phyloP scores from a whole-genome alignment of 1,139 yeast species.

The Pichia sp. region DNA sequence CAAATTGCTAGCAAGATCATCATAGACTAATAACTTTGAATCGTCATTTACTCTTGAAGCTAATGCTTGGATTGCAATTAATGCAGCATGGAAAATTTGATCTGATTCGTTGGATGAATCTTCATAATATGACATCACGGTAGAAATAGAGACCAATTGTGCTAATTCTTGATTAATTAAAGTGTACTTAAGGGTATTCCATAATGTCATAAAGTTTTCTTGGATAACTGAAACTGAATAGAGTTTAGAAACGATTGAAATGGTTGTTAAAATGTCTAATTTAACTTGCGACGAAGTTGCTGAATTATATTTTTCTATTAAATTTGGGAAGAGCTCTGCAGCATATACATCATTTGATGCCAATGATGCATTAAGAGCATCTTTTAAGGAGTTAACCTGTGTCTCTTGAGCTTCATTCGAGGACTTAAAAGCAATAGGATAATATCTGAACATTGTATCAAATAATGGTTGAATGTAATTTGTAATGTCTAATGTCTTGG shows the following conservation, averaged over 20 bases:
- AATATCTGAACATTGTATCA: slow-evolving; percentile 90
- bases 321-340: slow-evolving; percentile 69
- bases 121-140: slow-evolving; percentile 37
- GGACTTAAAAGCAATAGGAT: slow-evolving; percentile 94
- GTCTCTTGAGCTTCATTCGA: slow-evolving; percentile 92
- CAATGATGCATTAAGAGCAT: slow-evolving; percentile 55
- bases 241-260: slow-evolving; percentile 52
- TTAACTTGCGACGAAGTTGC: slow-evolving; percentile 70
- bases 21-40: slow-evolving; percentile 38
- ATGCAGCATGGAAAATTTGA: slow-evolving; percentile 16
- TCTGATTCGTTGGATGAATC: slow-evolving; percentile 16
- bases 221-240: slow-evolving; percentile 50
- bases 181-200: slow-evolving; percentile 90
- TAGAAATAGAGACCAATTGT: slow-evolving; percentile 31
- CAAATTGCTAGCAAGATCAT: slow-evolving; percentile 57
- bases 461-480: slow-evolving; percentile 60
- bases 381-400: slow-evolving; percentile 68
- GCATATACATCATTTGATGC: slow-evolving; percentile 67
- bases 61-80: slow-evolving; percentile 17
- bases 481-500: slow-evolving; percentile 42
- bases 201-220: slow-evolving; percentile 67
- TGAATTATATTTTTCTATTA: slow-evolving; percentile 82
- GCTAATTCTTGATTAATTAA: slow-evolving; percentile 68
- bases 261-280: slow-evolving; percentile 68
- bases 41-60: slow-evolving; percentile 15